Percentiles rank a stretch among this genome's conserved stretches.
phyloP scores from a whole-genome alignment of 768 basidiomycete species.

The Lentinus tigrinus region DNA sequence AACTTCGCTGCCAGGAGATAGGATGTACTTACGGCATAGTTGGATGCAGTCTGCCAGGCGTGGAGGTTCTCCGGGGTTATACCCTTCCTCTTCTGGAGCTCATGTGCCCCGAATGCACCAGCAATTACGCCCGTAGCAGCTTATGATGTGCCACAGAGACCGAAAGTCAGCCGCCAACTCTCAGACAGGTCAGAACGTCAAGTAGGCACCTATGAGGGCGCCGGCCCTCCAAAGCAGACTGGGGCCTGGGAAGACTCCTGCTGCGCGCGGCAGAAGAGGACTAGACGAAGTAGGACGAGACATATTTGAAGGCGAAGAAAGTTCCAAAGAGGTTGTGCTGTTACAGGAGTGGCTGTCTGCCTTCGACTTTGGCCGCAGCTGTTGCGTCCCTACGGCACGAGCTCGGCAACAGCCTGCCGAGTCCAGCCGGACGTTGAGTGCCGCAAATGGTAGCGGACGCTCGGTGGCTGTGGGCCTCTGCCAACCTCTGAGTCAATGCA shows the following conservation, averaged over 20 bases:
- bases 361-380: no score
- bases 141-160: constrained; percentile 19
- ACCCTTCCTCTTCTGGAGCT: constrained; percentile 44
- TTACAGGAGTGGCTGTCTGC: no score
- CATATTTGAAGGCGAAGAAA: constrained; percentile 14
- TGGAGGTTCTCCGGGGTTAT: constrained; percentile 51
- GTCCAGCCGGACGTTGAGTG: neutral
- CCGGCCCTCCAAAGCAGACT: constrained; percentile 28
- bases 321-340: neutral
- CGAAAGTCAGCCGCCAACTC: neutral
- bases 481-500: no score
- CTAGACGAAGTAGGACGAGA: constrained; percentile 22
- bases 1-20: neutral
- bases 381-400: neutral
- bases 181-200: neutral
- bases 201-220: constrained; percentile 24
- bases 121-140: constrained; percentile 52
- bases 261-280: constrained; percentile 24
- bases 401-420: neutral
- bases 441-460: neutral
- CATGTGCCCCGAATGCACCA: constrained; percentile 73
- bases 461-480: neutral
- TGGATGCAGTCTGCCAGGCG: constrained; percentile 62
- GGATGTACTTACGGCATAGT: constrained; percentile 52
- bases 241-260: constrained; percentile 11